These are phyloP conservation scores for Auricularia auricula-judae DNA, from an alignment of 768 basidiomycete genomes.

Conservation along the genomic window DNA sequence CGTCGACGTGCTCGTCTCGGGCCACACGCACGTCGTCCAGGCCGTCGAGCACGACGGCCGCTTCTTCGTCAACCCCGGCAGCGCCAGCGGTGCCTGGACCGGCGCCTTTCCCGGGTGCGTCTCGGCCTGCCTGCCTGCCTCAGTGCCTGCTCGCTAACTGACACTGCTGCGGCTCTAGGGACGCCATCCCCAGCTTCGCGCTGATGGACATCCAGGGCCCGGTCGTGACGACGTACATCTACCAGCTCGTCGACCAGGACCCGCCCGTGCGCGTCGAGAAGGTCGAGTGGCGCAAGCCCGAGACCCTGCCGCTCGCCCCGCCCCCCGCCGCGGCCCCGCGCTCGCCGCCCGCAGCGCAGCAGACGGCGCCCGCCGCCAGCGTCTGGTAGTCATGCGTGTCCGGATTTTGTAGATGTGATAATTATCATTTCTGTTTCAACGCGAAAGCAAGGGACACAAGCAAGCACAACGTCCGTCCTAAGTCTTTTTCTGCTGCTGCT, in stretches of 20 bases:
- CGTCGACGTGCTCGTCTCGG: conserved; percentile 76
- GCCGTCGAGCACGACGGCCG: conserved; percentile 83
- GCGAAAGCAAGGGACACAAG: no score
- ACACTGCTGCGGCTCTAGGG: conserved; percentile 31
- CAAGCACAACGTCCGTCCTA: no score
- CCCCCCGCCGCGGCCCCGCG: neutral
- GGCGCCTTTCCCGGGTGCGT: conserved; percentile 58
- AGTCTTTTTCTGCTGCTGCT: no score
- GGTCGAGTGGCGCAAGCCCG: conserved; percentile 25
- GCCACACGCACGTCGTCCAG: conserved; percentile 82
- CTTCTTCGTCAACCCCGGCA: conserved; percentile 95
- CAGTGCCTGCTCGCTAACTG: neutral
- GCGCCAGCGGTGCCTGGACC: conserved; percentile 91
- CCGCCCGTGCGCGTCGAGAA: conserved; percentile 70
- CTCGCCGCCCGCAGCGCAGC: no score
- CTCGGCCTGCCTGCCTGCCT: neutral
- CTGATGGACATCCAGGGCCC: conserved; percentile 97
- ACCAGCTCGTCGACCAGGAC: conserved; percentile 88
- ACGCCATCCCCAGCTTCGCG: conserved; percentile 88
- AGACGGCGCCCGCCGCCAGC: no score
- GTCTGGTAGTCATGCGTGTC: no score
- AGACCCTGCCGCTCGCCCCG: neutral
- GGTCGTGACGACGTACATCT: conserved; percentile 94
- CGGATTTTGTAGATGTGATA: no score
- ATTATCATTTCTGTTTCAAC: no score